Conservation (phyloP, 2,329 filamentous ascomycete species). For the Ceratocystis lukuohia region DNA sequence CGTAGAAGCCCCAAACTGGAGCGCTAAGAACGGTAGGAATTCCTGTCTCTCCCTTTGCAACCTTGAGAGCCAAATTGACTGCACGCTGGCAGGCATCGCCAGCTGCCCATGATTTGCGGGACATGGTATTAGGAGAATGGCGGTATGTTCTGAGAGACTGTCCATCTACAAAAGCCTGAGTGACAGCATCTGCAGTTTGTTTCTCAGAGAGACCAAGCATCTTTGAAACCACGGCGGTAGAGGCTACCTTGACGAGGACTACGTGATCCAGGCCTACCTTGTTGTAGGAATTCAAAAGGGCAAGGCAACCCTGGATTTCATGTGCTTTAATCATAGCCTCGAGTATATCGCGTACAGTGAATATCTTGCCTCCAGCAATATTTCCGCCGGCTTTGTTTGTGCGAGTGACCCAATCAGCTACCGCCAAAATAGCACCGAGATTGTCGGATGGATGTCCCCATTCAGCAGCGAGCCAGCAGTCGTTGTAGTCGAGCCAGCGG, state of each 20-base stretch:
- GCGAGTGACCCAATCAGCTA: slow-evolving; percentile 93
- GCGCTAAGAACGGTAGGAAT: slow-evolving; percentile 86
- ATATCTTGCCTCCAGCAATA: slow-evolving; percentile 73
- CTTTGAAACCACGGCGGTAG: slow-evolving; percentile 84
- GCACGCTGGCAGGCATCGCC: slow-evolving; percentile 95
- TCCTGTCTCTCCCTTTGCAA: slow-evolving; percentile 80
- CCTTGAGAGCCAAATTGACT: slow-evolving; percentile 82
- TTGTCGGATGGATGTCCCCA: slow-evolving; percentile 99
- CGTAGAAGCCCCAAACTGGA: slow-evolving; percentile 95
- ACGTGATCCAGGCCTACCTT: slow-evolving; percentile 97
- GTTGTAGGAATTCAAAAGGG: slow-evolving; percentile 96
- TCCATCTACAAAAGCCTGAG: slow-evolving; percentile 94
- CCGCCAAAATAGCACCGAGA: slow-evolving; percentile 87
- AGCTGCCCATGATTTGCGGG: slow-evolving; percentile 95
- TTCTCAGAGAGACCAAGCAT: slow-evolving; percentile 81
- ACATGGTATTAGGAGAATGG: slow-evolving; percentile 98
- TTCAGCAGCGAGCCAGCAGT: slow-evolving; percentile 98
- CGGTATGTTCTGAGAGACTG: slow-evolving; percentile 94
- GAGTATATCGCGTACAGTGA: slow-evolving; percentile 80
- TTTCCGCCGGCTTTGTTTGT: slow-evolving; percentile 66
- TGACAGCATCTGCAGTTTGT: slow-evolving; percentile 90
- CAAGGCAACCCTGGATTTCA: slow-evolving; percentile 95
- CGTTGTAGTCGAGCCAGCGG: slow-evolving; percentile 98
- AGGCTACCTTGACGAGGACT: slow-evolving; percentile 93
- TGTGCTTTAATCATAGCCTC: slow-evolving; percentile 99